These are phyloP conservation scores for Echria macrotheca DNA, from an alignment of 495 filamentous ascomycete genomes.

Conservation along the genomic window DNA sequence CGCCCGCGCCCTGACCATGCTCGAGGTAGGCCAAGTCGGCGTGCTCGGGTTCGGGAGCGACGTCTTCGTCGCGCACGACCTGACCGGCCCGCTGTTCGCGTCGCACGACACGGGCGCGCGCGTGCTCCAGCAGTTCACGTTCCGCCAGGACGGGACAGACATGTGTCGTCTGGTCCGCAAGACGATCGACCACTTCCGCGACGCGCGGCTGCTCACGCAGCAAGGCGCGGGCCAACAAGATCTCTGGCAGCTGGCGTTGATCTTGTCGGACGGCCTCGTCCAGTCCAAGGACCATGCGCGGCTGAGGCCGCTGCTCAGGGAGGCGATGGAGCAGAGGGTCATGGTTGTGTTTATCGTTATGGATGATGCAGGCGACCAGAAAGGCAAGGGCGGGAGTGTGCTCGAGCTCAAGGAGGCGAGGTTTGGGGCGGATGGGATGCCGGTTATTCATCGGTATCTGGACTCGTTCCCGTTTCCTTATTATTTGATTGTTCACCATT, in stretches of 20 bases:
- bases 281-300: slow-evolving; percentile 71
- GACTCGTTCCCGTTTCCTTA: slow-evolving; percentile 95
- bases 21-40: slow-evolving; percentile 87
- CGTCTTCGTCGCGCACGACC: slow-evolving; percentile 82
- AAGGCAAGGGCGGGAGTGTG: slow-evolving; percentile 52
- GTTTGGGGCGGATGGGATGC: slow-evolving; percentile 62
- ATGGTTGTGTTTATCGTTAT: slow-evolving; percentile 98
- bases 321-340: slow-evolving; percentile 86
- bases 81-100: slow-evolving; percentile 69
- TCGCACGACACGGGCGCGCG: slow-evolving; percentile 74
- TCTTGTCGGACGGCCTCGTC: slow-evolving; percentile 89
- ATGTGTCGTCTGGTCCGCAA: slow-evolving; percentile 69
- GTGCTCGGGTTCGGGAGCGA: slow-evolving; percentile 85
- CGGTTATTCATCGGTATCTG: slow-evolving; percentile 77
- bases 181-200: slow-evolving; percentile 74
- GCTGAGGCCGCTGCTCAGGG: slow-evolving; percentile 71
- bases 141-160: slow-evolving; percentile 78
- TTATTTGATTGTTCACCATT: slow-evolving; percentile 88
- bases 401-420: slow-evolving; percentile 74
- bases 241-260: slow-evolving; percentile 93
- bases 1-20: slow-evolving; percentile 74
- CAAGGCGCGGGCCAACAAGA: slow-evolving; percentile 59
- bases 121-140: slow-evolving; percentile 79
- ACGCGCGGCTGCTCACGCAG: slow-evolving; percentile 56
- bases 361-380: slow-evolving; percentile 57